Evolutionary conservation across 805 yeast species (phyloP).

Genomic region (Teunomyces panamensis): DNA sequence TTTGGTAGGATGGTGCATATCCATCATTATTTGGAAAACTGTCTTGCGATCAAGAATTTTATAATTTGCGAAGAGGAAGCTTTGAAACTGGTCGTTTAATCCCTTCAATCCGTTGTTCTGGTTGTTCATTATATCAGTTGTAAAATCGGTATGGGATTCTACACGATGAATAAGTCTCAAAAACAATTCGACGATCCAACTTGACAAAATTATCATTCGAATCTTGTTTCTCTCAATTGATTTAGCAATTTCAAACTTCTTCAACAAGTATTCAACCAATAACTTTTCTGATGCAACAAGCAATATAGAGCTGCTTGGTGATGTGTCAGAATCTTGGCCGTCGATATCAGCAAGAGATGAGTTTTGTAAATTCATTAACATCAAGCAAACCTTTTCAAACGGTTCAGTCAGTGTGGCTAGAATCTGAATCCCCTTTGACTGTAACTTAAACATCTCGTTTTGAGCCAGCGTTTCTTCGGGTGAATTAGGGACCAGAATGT

Average conservation of each 20-base stretch:
- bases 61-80: constrained; percentile 50
- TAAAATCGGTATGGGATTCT: constrained; percentile 28
- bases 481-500: background rate
- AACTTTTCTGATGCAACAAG: constrained; percentile 19
- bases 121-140: background rate
- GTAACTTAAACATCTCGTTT: constrained; percentile 19
- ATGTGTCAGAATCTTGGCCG: background rate
- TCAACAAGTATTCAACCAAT: constrained; percentile 32
- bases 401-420: constrained; percentile 64
- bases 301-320: background rate
- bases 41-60: constrained; percentile 60
- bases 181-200: constrained; percentile 64
- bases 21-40: constrained; percentile 65
- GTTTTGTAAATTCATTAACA: constrained; percentile 26
- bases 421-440: constrained; percentile 40
- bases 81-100: constrained; percentile 25
- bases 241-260: constrained; percentile 25
- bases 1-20: constrained; percentile 63
- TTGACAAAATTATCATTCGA: constrained; percentile 47
- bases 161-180: constrained; percentile 45
- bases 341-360: background rate
- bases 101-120: constrained; percentile 1
- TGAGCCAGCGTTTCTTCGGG: background rate
- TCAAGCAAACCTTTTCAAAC: constrained; percentile 66
- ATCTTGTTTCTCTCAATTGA: constrained; percentile 25